A percentile compares a stretch with the other conserved stretches of the same genome.
Evolutionary conservation across 208 protist species (phyloP).

Genomic region (Acanthamoeba royreba): DNA sequence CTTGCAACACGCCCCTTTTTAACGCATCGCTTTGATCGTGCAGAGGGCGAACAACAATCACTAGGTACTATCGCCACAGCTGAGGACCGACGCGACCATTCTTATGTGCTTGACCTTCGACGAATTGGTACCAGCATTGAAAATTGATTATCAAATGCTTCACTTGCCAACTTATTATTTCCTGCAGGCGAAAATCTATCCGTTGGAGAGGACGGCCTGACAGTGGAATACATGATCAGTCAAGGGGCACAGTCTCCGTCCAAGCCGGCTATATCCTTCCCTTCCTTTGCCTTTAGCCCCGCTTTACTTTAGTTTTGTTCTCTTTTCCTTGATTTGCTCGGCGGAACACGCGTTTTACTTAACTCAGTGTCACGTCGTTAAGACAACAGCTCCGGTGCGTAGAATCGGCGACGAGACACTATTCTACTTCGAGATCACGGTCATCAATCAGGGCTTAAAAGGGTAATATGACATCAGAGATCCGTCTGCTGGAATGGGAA

Average conservation of each 20-base stretch:
- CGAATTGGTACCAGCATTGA: background rate
- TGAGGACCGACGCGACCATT: background rate
- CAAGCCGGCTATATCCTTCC: background rate
- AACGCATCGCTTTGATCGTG: background rate
- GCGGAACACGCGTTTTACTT: background rate
- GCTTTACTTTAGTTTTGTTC: background rate
- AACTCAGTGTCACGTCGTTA: background rate
- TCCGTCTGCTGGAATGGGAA: background rate
- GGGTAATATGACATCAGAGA: background rate
- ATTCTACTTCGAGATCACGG: constrained; percentile 32
- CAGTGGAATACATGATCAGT: background rate
- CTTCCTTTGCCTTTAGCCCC: background rate
- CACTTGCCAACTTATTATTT: background rate
- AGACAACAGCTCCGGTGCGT: background rate
- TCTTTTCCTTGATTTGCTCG: background rate
- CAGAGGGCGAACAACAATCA: background rate
- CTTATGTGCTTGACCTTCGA: background rate
- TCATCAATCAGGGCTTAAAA: constrained; percentile 31
- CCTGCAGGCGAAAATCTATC: background rate
- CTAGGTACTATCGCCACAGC: background rate
- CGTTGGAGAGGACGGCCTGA: constrained; percentile 18
- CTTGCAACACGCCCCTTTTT: background rate
- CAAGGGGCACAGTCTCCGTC: background rate
- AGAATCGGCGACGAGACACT: background rate
- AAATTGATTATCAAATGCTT: background rate